A percentile compares a stretch with the other conserved stretches of the same genome.
Conservation (phyloP, 768 basidiomycete species). For the Russula earlei region DNA sequence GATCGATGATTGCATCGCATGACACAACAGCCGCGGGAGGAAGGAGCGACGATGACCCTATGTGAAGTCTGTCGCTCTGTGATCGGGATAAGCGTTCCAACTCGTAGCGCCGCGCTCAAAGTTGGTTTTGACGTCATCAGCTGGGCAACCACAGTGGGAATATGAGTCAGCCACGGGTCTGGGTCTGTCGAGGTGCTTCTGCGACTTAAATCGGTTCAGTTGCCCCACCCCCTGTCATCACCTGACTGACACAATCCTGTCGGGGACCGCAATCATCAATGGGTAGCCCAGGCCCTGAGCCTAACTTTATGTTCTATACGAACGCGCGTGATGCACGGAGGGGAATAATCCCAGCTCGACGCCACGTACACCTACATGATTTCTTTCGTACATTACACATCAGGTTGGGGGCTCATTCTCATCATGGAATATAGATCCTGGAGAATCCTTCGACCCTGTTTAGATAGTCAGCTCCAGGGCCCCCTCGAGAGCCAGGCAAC, state of each 20-base stretch:
- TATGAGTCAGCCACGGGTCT: too few species aligned
- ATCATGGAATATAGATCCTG: slow-evolving; percentile 48
- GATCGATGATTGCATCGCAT: too few species aligned
- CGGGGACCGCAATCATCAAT: neutral
- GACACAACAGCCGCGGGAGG: too few species aligned
- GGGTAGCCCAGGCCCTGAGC: too few species aligned
- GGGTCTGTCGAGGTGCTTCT: neutral
- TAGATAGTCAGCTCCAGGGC: neutral
- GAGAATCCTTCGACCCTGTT: slow-evolving; percentile 47
- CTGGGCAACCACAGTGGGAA: too few species aligned
- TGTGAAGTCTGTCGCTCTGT: too few species aligned
- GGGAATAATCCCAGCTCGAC: neutral
- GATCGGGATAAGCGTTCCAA: too few species aligned
- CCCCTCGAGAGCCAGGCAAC: neutral
- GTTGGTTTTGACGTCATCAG: too few species aligned
- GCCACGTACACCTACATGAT: neutral
- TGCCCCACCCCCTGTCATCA: neutral
- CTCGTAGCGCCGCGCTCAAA: too few species aligned
- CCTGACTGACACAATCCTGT: neutral
- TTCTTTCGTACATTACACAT: neutral
- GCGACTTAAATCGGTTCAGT: too few species aligned
- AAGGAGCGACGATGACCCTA: too few species aligned
- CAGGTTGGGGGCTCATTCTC: neutral
- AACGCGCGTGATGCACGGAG: neutral
- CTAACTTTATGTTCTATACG: neutral